These are phyloP conservation scores for Agaricales sp. DNA, from an alignment of 1,284 basidiomycete species.

Conservation along the genomic window DNA sequence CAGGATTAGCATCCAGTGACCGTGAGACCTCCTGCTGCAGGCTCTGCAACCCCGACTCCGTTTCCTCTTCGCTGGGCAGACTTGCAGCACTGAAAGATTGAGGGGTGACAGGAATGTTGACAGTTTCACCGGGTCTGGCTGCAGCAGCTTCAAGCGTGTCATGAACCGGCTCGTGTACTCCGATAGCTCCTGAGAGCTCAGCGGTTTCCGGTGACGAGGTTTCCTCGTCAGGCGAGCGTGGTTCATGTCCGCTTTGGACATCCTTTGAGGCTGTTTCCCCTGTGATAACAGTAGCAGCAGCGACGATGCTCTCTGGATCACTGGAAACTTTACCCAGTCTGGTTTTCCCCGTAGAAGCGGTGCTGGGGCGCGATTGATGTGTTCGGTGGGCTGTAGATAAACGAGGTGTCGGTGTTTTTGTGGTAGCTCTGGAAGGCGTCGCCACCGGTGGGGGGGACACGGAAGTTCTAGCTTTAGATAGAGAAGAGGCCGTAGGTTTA, in stretches of 20 bases:
- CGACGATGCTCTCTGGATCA: not conserved
- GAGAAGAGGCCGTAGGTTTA: constrained; percentile 67
- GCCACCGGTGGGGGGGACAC: constrained; percentile 16
- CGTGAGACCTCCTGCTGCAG: no score
- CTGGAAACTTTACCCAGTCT: not conserved
- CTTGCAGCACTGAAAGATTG: no score
- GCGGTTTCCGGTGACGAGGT: no score
- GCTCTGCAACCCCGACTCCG: no score
- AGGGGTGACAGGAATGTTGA: no score
- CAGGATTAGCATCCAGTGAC: no score
- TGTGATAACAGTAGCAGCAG: not conserved
- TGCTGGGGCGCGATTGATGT: not conserved
- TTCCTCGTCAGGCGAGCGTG: no score
- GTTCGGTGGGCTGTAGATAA: constrained; percentile 12
- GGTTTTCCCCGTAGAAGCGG: not conserved
- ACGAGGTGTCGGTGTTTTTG: constrained; percentile 14
- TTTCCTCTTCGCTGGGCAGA: no score
- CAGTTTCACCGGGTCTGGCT: no score
- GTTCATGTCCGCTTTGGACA: not conserved
- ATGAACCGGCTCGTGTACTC: no score
- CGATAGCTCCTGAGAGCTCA: no score
- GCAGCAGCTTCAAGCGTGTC: no score
- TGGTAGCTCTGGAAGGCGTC: constrained; percentile 17
- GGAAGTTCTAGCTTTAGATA: constrained; percentile 36
- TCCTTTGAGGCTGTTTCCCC: not conserved